Evolutionary conservation across 2,329 filamentous ascomycete species (phyloP).

Genomic region (Setomelanomma holmii): DNA sequence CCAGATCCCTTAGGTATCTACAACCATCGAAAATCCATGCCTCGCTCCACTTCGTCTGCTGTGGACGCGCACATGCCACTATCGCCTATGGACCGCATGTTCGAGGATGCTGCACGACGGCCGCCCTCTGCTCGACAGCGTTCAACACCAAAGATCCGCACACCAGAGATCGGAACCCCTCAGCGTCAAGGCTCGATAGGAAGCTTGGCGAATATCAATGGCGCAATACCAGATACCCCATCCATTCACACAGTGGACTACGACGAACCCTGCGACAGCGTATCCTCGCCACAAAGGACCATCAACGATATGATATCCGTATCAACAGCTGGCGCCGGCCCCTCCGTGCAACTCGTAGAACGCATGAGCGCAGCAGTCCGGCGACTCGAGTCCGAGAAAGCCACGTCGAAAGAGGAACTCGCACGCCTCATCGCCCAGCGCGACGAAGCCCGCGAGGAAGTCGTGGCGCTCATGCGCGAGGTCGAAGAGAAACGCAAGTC

Average conservation of each 20-base stretch:
- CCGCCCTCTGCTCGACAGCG: constrained; percentile 43
- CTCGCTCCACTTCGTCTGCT: constrained; percentile 39
- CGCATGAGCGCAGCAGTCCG: constrained; percentile 94
- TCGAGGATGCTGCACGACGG: constrained; percentile 45
- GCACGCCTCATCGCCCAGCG: constrained; percentile 80
- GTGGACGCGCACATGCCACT: constrained; percentile 39
- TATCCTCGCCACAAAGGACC: constrained; percentile 70
- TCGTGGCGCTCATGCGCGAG: constrained; percentile 89
- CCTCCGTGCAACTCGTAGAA: constrained; percentile 93
- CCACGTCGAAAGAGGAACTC: constrained; percentile 86
- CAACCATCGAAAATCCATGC: constrained; percentile 28
- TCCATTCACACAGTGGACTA: constrained; percentile 54
- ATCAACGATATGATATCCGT: constrained; percentile 80
- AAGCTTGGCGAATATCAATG: constrained; percentile 45
- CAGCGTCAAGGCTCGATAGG: constrained; percentile 45
- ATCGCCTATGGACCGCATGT: constrained; percentile 46
- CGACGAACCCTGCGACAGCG: constrained; percentile 62
- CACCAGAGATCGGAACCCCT: constrained; percentile 47
- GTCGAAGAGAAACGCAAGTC: constrained; percentile 72
- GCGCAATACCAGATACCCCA: constrained; percentile 52
- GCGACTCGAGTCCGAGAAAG: constrained; percentile 88
- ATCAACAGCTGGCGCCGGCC: constrained; percentile 87
- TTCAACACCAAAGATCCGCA: constrained; percentile 35
- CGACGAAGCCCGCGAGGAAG: constrained; percentile 89
- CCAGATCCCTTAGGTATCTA: constrained; percentile 45